These are phyloP conservation scores for Tricholoma matsutake DNA, from an alignment of 768 basidiomycete species.

Conservation along the genomic window DNA sequence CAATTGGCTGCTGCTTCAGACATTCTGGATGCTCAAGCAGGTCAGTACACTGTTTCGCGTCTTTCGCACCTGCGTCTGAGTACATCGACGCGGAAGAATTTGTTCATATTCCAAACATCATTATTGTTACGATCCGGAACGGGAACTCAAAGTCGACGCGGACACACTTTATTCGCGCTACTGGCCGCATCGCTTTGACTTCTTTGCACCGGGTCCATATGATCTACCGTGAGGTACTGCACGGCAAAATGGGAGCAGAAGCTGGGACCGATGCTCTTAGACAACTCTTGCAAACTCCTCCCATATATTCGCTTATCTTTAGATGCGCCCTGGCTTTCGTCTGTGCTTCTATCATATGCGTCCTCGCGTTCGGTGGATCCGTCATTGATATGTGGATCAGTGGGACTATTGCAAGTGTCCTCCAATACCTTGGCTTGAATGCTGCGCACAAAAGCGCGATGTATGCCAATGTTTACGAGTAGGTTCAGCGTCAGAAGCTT, in stretches of 20 bases:
- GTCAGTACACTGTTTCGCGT: conserved; percentile 21
- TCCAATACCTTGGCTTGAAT: conserved; percentile 80
- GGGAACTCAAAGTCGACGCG: conserved; percentile 64
- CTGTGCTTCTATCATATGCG: conserved; percentile 78
- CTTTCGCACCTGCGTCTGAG: neutral
- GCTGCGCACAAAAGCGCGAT: conserved; percentile 83
- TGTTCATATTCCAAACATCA: conserved; percentile 75
- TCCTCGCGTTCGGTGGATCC: conserved; percentile 78
- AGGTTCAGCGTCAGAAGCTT: conserved; percentile 28
- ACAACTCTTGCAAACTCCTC: conserved; percentile 55
- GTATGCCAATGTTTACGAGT: conserved; percentile 97
- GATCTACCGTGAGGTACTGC: conserved; percentile 83
- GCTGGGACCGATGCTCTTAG: conserved; percentile 71
- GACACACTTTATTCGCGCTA: conserved; percentile 84
- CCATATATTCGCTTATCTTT: conserved; percentile 63
- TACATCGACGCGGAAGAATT: conserved; percentile 45
- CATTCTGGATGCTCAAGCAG: conserved; percentile 75
- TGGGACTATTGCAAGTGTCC: conserved; percentile 59
- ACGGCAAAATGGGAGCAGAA: conserved; percentile 73
- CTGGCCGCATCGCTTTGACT: conserved; percentile 77
- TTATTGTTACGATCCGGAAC: conserved; percentile 83
- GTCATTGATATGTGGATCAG: conserved; percentile 83
- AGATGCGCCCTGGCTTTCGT: conserved; percentile 76
- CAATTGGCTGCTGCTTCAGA: conserved; percentile 79
- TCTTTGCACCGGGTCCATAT: conserved; percentile 78